These are phyloP conservation scores for Ceratocystis colombiana DNA, from an alignment of 2,329 filamentous ascomycete genomes.

Conservation along the genomic window DNA sequence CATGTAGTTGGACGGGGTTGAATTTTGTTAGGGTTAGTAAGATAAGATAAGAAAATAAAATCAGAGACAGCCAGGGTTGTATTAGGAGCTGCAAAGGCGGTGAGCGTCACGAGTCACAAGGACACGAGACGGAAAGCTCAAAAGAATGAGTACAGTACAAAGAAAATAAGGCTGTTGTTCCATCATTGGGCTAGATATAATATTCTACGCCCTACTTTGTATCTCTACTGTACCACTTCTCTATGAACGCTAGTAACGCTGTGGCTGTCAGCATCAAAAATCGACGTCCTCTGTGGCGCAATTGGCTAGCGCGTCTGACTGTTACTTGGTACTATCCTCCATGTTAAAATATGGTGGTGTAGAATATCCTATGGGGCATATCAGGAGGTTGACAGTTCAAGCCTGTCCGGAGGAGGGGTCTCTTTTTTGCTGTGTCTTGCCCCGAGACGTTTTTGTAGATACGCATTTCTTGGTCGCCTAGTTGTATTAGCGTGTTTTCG, in stretches of 20 bases:
- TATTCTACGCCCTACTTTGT: too few species aligned
- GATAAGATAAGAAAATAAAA: slow-evolving; percentile 2
- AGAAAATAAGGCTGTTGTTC: background rate
- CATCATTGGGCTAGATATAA: background rate
- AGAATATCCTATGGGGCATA: background rate
- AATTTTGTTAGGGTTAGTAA: slow-evolving; percentile 4
- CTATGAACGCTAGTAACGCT: background rate
- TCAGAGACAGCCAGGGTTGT: too few species aligned
- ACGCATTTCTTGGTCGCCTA: too few species aligned
- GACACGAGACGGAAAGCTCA: background rate
- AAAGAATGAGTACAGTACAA: background rate
- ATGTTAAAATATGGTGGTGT: background rate
- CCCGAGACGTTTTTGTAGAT: too few species aligned
- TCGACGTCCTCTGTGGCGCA: slow-evolving; percentile 34
- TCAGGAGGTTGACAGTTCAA: slow-evolving; percentile 23
- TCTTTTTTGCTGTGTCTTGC: background rate
- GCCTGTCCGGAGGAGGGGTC: slow-evolving; percentile 20
- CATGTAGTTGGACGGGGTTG: background rate
- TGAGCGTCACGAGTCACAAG: background rate
- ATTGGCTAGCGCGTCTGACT: slow-evolving; percentile 52
- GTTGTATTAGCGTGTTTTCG: too few species aligned
- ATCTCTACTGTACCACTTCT: background rate
- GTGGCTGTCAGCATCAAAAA: slow-evolving; percentile 5
- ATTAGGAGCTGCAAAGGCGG: too few species aligned
- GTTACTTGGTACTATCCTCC: slow-evolving; percentile 33